Percentiles rank a stretch among this genome's conserved stretches.
Conservation (phyloP, 2,329 filamentous ascomycete species). For the Alternaria brassicae region DNA sequence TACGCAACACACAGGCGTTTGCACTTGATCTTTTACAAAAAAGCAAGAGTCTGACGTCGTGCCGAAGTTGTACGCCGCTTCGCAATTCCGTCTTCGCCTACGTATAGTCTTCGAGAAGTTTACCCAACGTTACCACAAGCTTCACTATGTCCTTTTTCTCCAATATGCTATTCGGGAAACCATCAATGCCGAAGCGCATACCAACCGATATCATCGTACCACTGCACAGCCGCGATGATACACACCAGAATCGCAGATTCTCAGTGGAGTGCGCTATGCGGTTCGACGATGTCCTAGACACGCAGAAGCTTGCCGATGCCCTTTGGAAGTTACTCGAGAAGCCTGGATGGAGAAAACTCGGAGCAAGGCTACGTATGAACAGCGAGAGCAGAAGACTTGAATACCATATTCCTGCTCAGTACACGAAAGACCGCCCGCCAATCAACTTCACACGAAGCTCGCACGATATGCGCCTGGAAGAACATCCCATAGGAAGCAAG, state of each 20-base stretch:
- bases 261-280: constrained; percentile 41
- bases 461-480: constrained; percentile 48
- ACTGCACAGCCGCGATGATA: constrained; percentile 24
- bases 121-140: background rate
- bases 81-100: too few species aligned
- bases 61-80: background rate
- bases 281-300: constrained; percentile 59
- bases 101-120: background rate
- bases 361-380: constrained; percentile 54
- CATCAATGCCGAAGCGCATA: constrained; percentile 20
- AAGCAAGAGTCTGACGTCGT: background rate
- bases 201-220: constrained; percentile 34
- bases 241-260: constrained; percentile 8
- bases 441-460: constrained; percentile 52
- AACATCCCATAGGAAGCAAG: constrained; percentile 53
- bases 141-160: constrained; percentile 13
- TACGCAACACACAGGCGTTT: background rate
- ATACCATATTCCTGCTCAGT: constrained; percentile 53
- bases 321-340: constrained; percentile 52
- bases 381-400: constrained; percentile 46
- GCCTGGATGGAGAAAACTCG: constrained; percentile 58
- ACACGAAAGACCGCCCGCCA: constrained; percentile 49
- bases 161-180: constrained; percentile 16
- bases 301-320: constrained; percentile 47
- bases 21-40: background rate